Conservation (phyloP, 2,329 filamentous ascomycete genomes). For the Ophiocordyceps camponoti-rufipedis region DNA sequence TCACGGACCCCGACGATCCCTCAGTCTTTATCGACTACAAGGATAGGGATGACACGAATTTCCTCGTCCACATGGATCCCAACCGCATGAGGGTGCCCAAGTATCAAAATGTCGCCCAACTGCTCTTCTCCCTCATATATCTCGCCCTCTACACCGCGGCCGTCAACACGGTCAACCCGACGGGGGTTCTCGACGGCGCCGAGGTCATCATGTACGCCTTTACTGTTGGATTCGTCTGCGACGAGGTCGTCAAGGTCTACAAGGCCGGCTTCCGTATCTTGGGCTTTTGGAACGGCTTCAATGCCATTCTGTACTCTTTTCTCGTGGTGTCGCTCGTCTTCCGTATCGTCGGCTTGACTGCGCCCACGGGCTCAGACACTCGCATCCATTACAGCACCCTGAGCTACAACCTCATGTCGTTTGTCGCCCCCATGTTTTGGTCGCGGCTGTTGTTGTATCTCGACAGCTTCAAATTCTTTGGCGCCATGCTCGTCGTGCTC, state of each 20-base stretch:
- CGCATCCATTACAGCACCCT: conserved; percentile 55
- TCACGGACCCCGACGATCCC: conserved; percentile 87
- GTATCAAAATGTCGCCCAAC: conserved; percentile 82
- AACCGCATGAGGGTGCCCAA: conserved; percentile 84
- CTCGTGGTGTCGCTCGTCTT: conserved; percentile 62
- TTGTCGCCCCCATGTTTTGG: conserved; percentile 95
- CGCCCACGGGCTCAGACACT: conserved; percentile 23
- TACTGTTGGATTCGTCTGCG: conserved; percentile 76
- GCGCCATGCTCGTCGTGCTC: conserved; percentile 91
- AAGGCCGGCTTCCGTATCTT: conserved; percentile 86
- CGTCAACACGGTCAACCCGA: conserved; percentile 84
- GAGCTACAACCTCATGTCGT: conserved; percentile 88
- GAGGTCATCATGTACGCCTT: conserved; percentile 81
- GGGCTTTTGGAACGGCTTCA: conserved; percentile 96
- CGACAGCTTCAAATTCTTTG: conserved; percentile 88
- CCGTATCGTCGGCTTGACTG: conserved; percentile 58
- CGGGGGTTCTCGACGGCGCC: conserved; percentile 65
- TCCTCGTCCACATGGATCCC: conserved; percentile 73
- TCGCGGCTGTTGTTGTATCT: conserved; percentile 79
- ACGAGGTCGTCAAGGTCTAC: conserved; percentile 78
- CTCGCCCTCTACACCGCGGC: conserved; percentile 73
- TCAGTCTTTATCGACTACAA: conserved; percentile 80
- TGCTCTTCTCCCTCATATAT: conserved; percentile 69
- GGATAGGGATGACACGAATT: conserved; percentile 59
- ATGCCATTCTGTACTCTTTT: conserved; percentile 62